Base-by-base conservation (phyloP, 2,329 filamentous ascomycete genomes). In the Neonectria neomacrospora region DNA sequence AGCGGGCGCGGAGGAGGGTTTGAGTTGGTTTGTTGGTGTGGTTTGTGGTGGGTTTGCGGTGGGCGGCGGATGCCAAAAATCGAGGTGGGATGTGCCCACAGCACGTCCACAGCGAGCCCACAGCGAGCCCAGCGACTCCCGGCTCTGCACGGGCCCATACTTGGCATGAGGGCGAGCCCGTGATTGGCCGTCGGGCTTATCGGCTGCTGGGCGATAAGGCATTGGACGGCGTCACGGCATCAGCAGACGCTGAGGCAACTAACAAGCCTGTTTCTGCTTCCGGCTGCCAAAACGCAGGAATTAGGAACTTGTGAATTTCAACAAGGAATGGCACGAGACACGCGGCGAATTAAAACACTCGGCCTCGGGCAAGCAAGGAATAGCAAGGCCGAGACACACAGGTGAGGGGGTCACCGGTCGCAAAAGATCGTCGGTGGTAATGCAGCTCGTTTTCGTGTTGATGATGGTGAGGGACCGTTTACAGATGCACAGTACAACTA, bases 21-120 rank as follows among this genome's bases (percentile, higher is more conserved):
- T 54, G 39, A 16, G 52, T 37, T 50, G 37, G 30, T n/a, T 51
- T 34, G 45, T 52, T 56, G 58, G 52, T 61, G 52, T 56, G 58
- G 50, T 63, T 57, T 62, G 59, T 42, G 22, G 42, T 41, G n/a
- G 47, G 54, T 37, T 62, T 56, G 63, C 64, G 56, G 60, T 61
- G 56, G 58, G 48, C 44, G 66, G 48, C 58, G 41, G 54, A 56
- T 56, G 53, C 61, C 56, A 59, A 75, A 75, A 75, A 74, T 68
- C 65, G 66, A 75, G 68, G 74, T 76, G 74, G 74, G 74, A 75
- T 75, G 71, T 53, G 52, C 59, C 47, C 54, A 41, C 37, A 41
- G 37, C 37, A 20, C 8, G 37, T n/a, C 37, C 37, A 41, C 14
- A 37, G 34, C 34, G 14, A n/a, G 37, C 37, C 37, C 16, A 18